Conservation (phyloP, 148 eudicot species). For the Beta vulgaris region DNA sequence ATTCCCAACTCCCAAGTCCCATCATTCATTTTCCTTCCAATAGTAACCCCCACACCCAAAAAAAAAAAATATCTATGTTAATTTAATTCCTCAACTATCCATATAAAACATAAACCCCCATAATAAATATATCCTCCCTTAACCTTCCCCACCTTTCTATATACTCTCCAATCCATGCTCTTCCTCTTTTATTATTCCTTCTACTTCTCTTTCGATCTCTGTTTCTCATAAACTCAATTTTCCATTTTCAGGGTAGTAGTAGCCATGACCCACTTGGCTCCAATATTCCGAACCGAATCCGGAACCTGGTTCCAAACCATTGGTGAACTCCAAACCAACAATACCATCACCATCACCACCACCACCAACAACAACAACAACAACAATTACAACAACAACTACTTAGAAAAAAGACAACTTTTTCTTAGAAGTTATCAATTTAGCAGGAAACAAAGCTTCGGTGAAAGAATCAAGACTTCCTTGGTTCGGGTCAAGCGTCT, state of each 20-base stretch:
- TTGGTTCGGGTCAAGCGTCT: constrained; percentile 52
- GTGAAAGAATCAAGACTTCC: constrained; percentile 41
- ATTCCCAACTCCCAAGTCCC: constrained; percentile 26
- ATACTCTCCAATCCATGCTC: constrained; percentile 10
- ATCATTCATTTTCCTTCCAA: constrained; percentile 3
- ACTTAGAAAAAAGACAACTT: constrained; percentile 69
- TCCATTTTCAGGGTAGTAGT: neutral
- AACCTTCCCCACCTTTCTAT: neutral
- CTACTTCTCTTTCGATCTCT: neutral
- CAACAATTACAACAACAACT: too few species aligned
- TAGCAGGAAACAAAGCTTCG: constrained; percentile 57
- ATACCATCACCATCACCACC: too few species aligned
- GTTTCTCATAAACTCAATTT: neutral
- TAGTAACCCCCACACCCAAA: constrained; percentile 7
- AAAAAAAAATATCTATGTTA: neutral
- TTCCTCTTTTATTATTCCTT: constrained; percentile 9
- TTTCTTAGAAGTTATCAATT: constrained; percentile 88
- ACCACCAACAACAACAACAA: too few species aligned
- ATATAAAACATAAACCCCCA: constrained; percentile 17
- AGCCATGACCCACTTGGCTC: constrained; percentile 15
- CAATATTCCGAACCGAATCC: constrained; percentile 37
- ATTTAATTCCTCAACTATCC: constrained; percentile 7
- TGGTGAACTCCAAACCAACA: constrained; percentile 21
- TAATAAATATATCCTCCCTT: constrained; percentile 2
- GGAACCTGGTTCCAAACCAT: constrained; percentile 20